Percentiles rank a stretch among this genome's conserved stretches.
Evolutionary conservation across 2,329 filamentous ascomycete genomes (phyloP).

Genomic region (Xylaria sp.): DNA sequence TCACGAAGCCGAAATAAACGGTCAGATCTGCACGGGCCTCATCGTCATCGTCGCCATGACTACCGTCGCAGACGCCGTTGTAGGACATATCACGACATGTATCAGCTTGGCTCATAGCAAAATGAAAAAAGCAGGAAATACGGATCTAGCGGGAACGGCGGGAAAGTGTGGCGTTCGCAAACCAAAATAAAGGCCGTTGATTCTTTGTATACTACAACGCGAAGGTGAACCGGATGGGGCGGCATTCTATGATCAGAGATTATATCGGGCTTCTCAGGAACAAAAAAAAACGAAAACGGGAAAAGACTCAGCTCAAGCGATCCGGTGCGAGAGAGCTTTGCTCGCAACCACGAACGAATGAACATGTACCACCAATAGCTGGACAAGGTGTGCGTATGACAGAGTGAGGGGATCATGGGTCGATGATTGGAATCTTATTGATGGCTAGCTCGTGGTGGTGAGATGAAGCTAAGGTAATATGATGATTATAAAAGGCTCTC

Average conservation of each 20-base stretch:
- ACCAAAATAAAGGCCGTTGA: neutral
- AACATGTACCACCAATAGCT: neutral
- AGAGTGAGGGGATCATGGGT: neutral
- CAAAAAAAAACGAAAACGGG: no score
- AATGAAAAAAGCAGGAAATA: neutral
- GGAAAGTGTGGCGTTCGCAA: neutral
- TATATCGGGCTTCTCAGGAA: neutral
- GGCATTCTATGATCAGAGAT: neutral
- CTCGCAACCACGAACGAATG: no score
- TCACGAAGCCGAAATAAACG: conserved; percentile 61
- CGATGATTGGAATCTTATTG: neutral
- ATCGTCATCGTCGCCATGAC: neutral
- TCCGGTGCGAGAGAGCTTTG: neutral
- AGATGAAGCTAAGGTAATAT: no score
- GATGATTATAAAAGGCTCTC: no score
- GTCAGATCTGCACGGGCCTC: neutral
- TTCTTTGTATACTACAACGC: neutral
- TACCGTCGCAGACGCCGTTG: neutral
- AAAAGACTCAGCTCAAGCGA: neutral
- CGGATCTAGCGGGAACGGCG: neutral
- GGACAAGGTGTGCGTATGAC: neutral
- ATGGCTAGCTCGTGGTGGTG: neutral
- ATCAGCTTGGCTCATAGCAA: neutral
- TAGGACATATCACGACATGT: neutral
- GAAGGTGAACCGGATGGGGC: neutral